Evolutionary conservation across 2,329 filamentous ascomycete species (phyloP), one percentile per base, ranked within the genome.

Genomic region (Xylariaceae sp.): DNA sequence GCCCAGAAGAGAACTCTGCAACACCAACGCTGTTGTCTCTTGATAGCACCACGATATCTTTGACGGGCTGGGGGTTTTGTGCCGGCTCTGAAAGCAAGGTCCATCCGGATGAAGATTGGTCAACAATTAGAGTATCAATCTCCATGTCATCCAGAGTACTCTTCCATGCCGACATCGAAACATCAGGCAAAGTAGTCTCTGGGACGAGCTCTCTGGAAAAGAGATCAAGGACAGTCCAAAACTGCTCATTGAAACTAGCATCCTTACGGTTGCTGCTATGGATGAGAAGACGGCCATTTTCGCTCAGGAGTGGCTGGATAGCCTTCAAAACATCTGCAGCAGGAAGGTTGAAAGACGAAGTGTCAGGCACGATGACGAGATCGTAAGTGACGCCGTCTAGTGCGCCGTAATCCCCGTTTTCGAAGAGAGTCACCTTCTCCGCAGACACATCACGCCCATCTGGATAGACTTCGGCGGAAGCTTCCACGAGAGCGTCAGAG

Each of bases 11-110:
- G 28, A 58, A 58, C 9, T 54, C 45, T 34, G 43, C 29, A 17
- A 36, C 28, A n/a, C n/a, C 43, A 14, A n/a, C 33, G 37, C 17
- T 54, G 37, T 40, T 50, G 31, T 45, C 50, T 34, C 56, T 50
- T 46, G 56, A 58, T 17, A 58, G 36, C 26, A 58, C 56, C 16
- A 58, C 37, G 16, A 58, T 45, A 16, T 54, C 44, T 37, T 53
- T 48, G 17, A 31, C 28, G 16, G 50, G 50, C 23, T 54, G 46
- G 6, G 45, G 50, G 9, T 45, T 58, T 23, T 12, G 21, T 17
- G 37, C 37, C 16, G 44, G 45, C 37, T 56, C 45, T 29, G 55
- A 53, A 6, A 58, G 43, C 16, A 58, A 37, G 9, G 55, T 58
- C 55, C 55, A 58, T 37, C 49, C 55, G 12, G 49, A 58, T 43